Conservation (phyloP, 768 basidiomycete species). For the Suillus fuscotomentosus region DNA sequence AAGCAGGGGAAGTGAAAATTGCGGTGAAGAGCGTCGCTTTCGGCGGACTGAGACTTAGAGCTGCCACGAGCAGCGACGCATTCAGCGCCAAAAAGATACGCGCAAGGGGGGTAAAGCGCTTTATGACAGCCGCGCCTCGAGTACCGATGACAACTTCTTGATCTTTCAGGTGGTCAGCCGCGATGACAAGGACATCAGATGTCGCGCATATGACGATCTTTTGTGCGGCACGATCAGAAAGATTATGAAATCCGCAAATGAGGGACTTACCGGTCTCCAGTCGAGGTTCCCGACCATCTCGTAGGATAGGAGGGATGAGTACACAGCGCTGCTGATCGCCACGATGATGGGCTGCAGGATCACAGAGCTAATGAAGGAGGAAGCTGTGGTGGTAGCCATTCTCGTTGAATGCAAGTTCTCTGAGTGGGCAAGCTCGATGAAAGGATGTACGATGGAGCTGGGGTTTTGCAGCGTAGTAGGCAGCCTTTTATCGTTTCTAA, state of each 20-base stretch:
- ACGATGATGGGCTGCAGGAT: background rate
- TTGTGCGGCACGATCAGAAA: background rate
- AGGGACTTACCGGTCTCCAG: background rate
- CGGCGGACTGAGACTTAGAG: background rate
- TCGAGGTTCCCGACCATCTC: background rate
- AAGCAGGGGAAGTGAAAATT: background rate
- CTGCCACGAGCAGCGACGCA: background rate
- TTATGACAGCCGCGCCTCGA: background rate
- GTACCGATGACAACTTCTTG: background rate
- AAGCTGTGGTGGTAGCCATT: background rate
- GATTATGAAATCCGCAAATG: background rate
- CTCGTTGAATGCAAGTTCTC: background rate
- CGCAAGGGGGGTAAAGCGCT: background rate
- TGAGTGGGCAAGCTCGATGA: no score
- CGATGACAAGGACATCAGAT: background rate
- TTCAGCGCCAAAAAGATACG: background rate
- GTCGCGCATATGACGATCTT: background rate
- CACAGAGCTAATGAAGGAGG: background rate
- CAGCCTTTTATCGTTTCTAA: no score
- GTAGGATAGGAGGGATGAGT: background rate
- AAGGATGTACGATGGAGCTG: no score
- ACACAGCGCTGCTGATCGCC: background rate
- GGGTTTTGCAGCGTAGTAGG: no score
- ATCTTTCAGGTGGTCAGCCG: background rate
- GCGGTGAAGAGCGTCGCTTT: background rate